These are phyloP conservation scores for Hebeloma cylindrosporum DNA, from an alignment of 768 basidiomycete genomes.

Conservation along the genomic window DNA sequence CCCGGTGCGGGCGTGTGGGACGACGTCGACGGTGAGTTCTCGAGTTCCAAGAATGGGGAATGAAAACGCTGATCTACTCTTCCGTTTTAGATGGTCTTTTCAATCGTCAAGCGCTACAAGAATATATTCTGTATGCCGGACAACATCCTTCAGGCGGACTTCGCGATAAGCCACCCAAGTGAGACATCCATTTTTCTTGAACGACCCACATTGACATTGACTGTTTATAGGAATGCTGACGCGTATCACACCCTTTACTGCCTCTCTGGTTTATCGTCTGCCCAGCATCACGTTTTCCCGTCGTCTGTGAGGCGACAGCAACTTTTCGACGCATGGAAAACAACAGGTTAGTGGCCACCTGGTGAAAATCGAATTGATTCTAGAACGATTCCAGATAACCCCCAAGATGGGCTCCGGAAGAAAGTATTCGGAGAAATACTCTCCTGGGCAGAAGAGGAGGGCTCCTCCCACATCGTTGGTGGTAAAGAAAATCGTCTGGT, in stretches of 20 bases:
- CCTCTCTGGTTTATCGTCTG: slow-evolving; percentile 83
- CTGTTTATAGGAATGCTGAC: slow-evolving; percentile 70
- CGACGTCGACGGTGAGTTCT: slow-evolving; percentile 58
- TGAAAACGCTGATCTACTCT: slow-evolving; percentile 3
- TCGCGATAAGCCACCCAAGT: slow-evolving; percentile 96
- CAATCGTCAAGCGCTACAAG: slow-evolving; percentile 74
- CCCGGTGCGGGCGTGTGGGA: slow-evolving; percentile 49
- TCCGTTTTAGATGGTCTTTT: slow-evolving; percentile 42
- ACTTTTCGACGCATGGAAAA: slow-evolving; percentile 21
- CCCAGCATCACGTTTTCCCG: slow-evolving; percentile 75
- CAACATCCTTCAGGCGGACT: slow-evolving; percentile 87
- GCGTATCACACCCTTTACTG: slow-evolving; percentile 95
- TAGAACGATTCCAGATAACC: slow-evolving; percentile 10
- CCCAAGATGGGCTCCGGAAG: slow-evolving; percentile 23
- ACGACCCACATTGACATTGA: neutral
- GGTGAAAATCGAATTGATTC: neutral
- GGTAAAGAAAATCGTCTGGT: slow-evolving; percentile 30
- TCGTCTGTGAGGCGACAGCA: slow-evolving; percentile 31
- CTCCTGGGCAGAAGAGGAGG: slow-evolving; percentile 36
- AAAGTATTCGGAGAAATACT: slow-evolving; percentile 22
- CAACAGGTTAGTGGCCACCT: slow-evolving; percentile 11
- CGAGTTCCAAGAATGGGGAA: neutral
- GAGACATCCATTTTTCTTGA: slow-evolving; percentile 21
- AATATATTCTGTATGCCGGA: slow-evolving; percentile 83
- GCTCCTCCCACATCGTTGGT: slow-evolving; percentile 28